phyloP scores from a whole-genome alignment of 495 filamentous ascomycete genomes.

The Neurospora sp. region DNA sequence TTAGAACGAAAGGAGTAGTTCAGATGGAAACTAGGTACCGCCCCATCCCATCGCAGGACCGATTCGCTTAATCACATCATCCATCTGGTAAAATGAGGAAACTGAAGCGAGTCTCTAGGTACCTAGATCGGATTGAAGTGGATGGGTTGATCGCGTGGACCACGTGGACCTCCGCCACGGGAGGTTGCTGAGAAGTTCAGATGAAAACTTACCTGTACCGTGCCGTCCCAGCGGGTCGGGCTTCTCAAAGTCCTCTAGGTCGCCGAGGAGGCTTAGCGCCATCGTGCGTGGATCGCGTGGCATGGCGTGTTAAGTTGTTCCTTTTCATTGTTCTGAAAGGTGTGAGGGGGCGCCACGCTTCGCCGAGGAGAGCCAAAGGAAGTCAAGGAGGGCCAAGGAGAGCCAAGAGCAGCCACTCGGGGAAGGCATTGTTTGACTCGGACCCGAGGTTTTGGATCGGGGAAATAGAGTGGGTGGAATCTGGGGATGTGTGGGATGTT shows the following conservation, averaged over 20 bases:
- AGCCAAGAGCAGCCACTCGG: neutral
- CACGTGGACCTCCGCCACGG: neutral
- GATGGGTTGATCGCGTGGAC: neutral
- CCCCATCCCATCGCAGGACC: no score
- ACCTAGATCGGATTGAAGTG: neutral
- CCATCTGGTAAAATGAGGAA: no score
- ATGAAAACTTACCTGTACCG: neutral
- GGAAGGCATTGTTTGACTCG: neutral
- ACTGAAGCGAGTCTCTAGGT: neutral
- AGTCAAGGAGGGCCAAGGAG: neutral
- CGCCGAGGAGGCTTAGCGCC: neutral
- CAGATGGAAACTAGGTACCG: no score
- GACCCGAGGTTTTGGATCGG: neutral
- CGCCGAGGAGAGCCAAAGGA: neutral
- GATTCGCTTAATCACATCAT: no score
- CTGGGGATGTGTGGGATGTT: neutral
- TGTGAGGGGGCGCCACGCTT: neutral
- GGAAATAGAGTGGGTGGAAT: no score
- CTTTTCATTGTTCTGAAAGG: neutral
- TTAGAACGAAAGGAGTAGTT: no score
- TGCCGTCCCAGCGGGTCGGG: neutral
- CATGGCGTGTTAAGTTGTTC: neutral
- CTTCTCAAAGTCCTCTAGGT: neutral
- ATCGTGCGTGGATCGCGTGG: neutral
- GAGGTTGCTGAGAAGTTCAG: neutral